Conservation (phyloP, 495 filamentous ascomycete species). For the Hypoxylon trugodes region DNA sequence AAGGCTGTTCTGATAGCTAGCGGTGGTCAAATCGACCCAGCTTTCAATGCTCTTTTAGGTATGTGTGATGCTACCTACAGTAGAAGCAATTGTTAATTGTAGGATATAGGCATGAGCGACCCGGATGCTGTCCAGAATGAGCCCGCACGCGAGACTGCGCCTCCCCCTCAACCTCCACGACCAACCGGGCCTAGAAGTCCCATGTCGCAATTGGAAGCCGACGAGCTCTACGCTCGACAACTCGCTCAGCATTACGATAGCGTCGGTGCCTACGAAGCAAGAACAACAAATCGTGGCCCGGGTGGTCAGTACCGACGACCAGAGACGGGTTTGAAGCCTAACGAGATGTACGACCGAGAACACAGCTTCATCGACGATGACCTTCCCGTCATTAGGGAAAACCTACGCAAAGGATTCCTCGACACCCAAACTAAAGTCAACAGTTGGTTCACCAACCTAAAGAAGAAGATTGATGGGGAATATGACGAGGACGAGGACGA, state of each 20-base stretch:
- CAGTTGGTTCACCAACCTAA: slow-evolving; percentile 86
- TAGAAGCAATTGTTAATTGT: slow-evolving; percentile 26
- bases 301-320: slow-evolving; percentile 48
- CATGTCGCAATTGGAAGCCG: slow-evolving; percentile 82
- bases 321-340: slow-evolving; percentile 57
- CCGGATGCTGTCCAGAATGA: slow-evolving; percentile 79
- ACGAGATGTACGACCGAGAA: slow-evolving; percentile 62
- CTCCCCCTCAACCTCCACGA: slow-evolving; percentile 76
- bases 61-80: slow-evolving; percentile 34
- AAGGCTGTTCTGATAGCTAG: slow-evolving; percentile 90
- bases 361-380: slow-evolving; percentile 97
- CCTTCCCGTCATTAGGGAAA: slow-evolving; percentile 90
- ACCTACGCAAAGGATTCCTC: slow-evolving; percentile 91
- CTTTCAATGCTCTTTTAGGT: slow-evolving; percentile 95
- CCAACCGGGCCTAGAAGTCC: slow-evolving; percentile 66
- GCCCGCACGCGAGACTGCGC: slow-evolving; percentile 47
- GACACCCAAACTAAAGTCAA: slow-evolving; percentile 95
- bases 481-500: slow-evolving; percentile 68
- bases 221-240: slow-evolving; percentile 93
- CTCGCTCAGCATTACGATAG: slow-evolving; percentile 89
- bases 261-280: slow-evolving; percentile 59
- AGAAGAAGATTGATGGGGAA: slow-evolving; percentile 90
- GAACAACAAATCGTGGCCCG: slow-evolving; percentile 55
- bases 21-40: slow-evolving; percentile 86
- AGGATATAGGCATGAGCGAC: slow-evolving; percentile 84